Base-by-base conservation (phyloP, 306 rosid species). In the Argentina anserina region DNA sequence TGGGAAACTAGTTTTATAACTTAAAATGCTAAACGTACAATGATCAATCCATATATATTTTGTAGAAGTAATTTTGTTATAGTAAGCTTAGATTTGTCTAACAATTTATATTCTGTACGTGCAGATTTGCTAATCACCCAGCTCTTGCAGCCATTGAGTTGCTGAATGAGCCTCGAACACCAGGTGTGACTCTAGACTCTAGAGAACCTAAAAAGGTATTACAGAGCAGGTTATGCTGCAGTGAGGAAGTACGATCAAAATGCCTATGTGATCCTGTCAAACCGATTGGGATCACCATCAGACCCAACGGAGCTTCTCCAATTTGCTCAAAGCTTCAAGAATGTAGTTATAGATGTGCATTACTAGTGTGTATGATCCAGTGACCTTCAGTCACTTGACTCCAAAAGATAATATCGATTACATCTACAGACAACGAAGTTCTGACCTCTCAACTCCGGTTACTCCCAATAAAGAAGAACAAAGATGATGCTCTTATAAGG, bases 81-180 rank as follows among this genome's bases (percentile, higher is more conserved):
- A n/a, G n/a, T n/a, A n/a, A n/a, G n/a, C n/a, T n/a, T n/a, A n/a
- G n/a, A n/a, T n/a, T n/a, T n/a, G n/a, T n/a, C n/a, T n/a, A n/a
- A n/a, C n/a, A n/a, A n/a, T n/a, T n/a, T n/a, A n/a, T n/a, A n/a
- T n/a, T n/a, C n/a, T n/a, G n/a, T n/a, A n/a, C n/a, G 13, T 52
- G 69, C 86, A 89, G 91, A 72, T 86, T 86, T 71, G 85, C 66
- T 0, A 41, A 81, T 3, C 70, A 58, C 6, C 28, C 82, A 46
- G 80, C 71, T 61, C 74, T 89, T 3, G 80, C 64, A 36, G 94
- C 85, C 29, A 83, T 89, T 29, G 82, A 79, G 78, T 69, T 89
- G n/a, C 82, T 89, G 87, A 89, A 84, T 60, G 88, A 89, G 71
- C 94, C 94, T 63, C 6, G 3, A 33, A 86, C 89, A 1, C 75